Conservation (phyloP, 805 yeast genomes). For the Monosporozyma siamensis region DNA sequence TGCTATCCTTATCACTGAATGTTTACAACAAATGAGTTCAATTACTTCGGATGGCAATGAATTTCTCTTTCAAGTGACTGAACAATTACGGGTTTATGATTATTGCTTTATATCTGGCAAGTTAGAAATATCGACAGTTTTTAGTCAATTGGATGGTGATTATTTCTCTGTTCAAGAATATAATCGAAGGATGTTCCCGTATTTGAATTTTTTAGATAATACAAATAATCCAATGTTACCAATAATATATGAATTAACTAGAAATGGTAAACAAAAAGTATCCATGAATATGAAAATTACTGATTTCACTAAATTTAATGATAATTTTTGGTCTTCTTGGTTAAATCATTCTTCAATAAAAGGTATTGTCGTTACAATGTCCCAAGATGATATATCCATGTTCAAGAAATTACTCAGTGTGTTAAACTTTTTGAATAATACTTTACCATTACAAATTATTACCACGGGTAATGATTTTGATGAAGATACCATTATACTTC, state of each 20-base stretch:
- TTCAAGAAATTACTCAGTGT: slow-evolving; percentile 19
- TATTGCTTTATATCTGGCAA: slow-evolving; percentile 19
- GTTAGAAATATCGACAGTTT: background rate
- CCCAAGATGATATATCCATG: slow-evolving; percentile 11
- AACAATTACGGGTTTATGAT: slow-evolving; percentile 23
- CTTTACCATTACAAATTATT: slow-evolving; percentile 25
- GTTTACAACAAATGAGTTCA: background rate
- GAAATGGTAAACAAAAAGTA: slow-evolving; percentile 1
- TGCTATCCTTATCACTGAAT: too few species aligned
- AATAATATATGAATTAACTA: slow-evolving; percentile 1
- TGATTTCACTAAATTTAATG: slow-evolving; percentile 7
- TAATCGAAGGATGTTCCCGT: slow-evolving; percentile 8
- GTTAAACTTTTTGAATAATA: slow-evolving; percentile 16
- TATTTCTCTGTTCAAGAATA: background rate
- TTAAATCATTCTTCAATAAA: slow-evolving; percentile 14
- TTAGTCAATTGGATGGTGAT: background rate
- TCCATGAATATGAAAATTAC: background rate
- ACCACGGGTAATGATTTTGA: slow-evolving; percentile 20
- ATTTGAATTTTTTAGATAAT: background rate
- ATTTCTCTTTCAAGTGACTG: slow-evolving; percentile 4
- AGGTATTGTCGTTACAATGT: slow-evolving; percentile 25
- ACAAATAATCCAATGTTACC: slow-evolving; percentile 1
- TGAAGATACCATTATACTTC: slow-evolving; percentile 9
- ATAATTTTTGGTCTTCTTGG: slow-evolving; percentile 23
- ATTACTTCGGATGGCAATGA: too few species aligned